A percentile compares a stretch with the other conserved stretches of the same genome.
phyloP scores from a whole-genome alignment of 192 early-diverging fungal genomes.

The Coemansia sp. region DNA sequence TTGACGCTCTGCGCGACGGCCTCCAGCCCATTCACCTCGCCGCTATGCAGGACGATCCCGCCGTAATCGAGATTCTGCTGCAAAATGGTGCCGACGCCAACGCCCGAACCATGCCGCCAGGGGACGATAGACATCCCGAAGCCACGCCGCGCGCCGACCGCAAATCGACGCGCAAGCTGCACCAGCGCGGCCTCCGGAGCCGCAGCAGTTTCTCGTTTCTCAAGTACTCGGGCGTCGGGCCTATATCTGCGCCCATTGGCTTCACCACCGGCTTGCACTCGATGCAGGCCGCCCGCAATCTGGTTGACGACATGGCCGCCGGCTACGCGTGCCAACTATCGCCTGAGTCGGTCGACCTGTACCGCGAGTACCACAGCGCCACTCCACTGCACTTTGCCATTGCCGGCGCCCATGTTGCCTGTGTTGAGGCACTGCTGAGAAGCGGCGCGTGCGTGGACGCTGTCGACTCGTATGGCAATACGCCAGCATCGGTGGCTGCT shows the following conservation, averaged over 20 bases:
- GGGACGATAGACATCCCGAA: not conserved
- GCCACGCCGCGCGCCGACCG: not conserved
- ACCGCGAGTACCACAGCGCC: constrained; percentile 51
- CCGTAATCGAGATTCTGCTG: constrained; percentile 64
- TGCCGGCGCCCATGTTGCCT: constrained; percentile 63
- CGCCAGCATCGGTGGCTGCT: constrained; percentile 29
- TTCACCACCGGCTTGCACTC: constrained; percentile 27
- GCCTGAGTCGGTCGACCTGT: constrained; percentile 1
- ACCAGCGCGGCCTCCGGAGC: constrained; percentile 19
- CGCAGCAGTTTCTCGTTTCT: constrained; percentile 40
- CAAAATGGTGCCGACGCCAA: constrained; percentile 69
- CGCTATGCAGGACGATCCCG: constrained; percentile 57
- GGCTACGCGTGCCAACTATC: not conserved
- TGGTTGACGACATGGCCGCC: not conserved
- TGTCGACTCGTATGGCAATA: constrained; percentile 54
- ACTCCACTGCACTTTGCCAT: constrained; percentile 82
- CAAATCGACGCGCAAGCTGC: not conserved
- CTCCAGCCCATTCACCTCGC: constrained; percentile 68
- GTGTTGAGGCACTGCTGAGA: constrained; percentile 59
- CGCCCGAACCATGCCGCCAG: constrained; percentile 43
- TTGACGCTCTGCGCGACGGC: constrained; percentile 66
- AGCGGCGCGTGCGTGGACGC: constrained; percentile 59
- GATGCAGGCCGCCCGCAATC: constrained; percentile 15
- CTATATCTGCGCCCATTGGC: constrained; percentile 36
- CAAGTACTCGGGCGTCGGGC: constrained; percentile 13